phyloP scores from a whole-genome alignment of 2,329 filamentous ascomycete genomes.

The Setomelanomma holmii region DNA sequence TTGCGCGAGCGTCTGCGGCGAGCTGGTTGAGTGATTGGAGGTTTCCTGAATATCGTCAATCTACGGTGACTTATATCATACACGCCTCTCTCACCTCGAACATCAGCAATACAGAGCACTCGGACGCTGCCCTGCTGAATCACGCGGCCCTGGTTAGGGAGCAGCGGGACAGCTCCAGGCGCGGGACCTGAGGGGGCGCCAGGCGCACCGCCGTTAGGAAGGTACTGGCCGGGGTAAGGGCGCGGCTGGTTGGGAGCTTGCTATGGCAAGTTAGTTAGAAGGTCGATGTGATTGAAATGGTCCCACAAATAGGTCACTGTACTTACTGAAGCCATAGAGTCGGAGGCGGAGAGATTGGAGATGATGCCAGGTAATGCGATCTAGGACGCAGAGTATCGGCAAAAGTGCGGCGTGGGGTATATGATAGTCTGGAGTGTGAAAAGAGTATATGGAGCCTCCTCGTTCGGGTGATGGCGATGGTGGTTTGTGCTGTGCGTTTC shows the following conservation, averaged over 20 bases:
- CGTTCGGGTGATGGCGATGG: conserved; percentile 35
- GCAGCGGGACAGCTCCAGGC: conserved; percentile 55
- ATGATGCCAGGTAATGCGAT: conserved; percentile 28
- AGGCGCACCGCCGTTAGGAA: conserved; percentile 55
- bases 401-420: conserved; percentile 11
- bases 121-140: conserved; percentile 57
- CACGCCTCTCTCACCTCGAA: conserved; percentile 52
- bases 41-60: conserved; percentile 71
- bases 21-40: conserved; percentile 94
- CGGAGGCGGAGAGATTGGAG: conserved; percentile 29
- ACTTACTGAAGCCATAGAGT: conserved; percentile 47
- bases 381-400: conserved; percentile 13
- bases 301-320: conserved; percentile 6
- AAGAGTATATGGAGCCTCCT: conserved; percentile 29
- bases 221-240: conserved; percentile 57
- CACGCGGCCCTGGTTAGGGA: conserved; percentile 61
- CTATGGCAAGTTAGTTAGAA: conserved; percentile 42
- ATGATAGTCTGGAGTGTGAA: conserved; percentile 9
- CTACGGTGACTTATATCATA: not conserved
- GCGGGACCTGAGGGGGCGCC: conserved; percentile 51
- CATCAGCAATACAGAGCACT: conserved; percentile 61
- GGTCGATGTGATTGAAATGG: conserved; percentile 12
- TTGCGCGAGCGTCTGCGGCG: conserved; percentile 90
- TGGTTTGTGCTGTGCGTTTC: conserved; percentile 20
- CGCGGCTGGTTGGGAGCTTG: conserved; percentile 60